Evolutionary conservation across 78 protist genomes (phyloP).

Genomic region (Guillardia theta): DNA sequence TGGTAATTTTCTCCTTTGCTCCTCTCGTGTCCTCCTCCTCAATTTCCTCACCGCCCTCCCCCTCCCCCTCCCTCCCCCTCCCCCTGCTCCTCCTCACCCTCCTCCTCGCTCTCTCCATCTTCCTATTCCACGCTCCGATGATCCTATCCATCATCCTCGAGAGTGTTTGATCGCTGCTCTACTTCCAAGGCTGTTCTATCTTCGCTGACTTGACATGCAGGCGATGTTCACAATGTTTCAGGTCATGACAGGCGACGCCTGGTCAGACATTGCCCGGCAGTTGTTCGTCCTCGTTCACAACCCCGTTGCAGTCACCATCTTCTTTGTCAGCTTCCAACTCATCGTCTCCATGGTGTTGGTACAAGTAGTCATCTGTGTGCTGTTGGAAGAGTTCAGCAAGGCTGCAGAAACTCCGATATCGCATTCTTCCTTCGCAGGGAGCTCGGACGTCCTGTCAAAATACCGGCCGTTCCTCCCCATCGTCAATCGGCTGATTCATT

Average conservation of each 20-base stretch:
- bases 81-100: too few species aligned
- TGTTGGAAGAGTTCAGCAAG: background rate
- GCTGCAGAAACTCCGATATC: background rate
- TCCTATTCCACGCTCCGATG: too few species aligned
- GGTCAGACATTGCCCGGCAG: background rate
- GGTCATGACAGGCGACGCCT: background rate
- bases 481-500: background rate
- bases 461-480: background rate
- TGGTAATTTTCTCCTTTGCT: too few species aligned
- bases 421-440: too few species aligned
- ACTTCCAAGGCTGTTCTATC: too few species aligned
- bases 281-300: background rate
- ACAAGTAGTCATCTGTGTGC: background rate
- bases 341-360: background rate
- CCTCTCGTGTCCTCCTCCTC: too few species aligned
- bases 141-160: too few species aligned
- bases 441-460: background rate
- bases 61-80: too few species aligned
- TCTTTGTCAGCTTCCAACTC: background rate
- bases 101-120: too few species aligned
- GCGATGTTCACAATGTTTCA: background rate
- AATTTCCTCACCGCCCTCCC: too few species aligned
- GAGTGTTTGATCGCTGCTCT: too few species aligned
- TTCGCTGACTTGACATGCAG: too few species aligned
- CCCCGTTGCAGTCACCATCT: background rate